These are phyloP conservation scores for Sisymbrium altissimum DNA, from an alignment of 345 rosid species.

Conservation along the genomic window DNA sequence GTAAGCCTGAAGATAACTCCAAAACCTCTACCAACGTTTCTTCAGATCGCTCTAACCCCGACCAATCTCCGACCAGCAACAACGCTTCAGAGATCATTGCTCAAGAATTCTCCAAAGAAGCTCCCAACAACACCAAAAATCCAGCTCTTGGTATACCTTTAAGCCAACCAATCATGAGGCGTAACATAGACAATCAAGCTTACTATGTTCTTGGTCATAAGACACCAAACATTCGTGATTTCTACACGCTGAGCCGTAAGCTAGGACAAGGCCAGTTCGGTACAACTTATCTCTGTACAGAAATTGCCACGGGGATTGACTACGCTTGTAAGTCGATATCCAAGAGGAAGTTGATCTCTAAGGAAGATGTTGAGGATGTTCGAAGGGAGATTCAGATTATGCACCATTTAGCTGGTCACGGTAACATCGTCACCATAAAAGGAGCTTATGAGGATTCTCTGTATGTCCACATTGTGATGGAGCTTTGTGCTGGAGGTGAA, in stretches of 20 bases:
- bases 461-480: slow-evolving; percentile 94
- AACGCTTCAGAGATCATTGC: slow-evolving; percentile 12
- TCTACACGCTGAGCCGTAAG: slow-evolving; percentile 73
- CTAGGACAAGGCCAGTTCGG: slow-evolving; percentile 99
- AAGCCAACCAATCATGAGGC: slow-evolving; percentile 52
- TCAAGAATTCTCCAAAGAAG: slow-evolving; percentile 38
- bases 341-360: slow-evolving; percentile 92
- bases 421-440: slow-evolving; percentile 84
- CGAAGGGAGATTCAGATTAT: slow-evolving; percentile 97
- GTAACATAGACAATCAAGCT: slow-evolving; percentile 62
- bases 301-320: slow-evolving; percentile 51
- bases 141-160: slow-evolving; percentile 39
- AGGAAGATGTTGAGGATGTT: slow-evolving; percentile 94
- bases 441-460: slow-evolving; percentile 91
- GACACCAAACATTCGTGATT: slow-evolving; percentile 81
- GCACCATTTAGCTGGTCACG: slow-evolving; percentile 98
- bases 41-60: slow-evolving; percentile 37
- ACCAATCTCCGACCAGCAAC: slow-evolving; percentile 38
- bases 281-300: slow-evolving; percentile 81
- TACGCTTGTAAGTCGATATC: slow-evolving; percentile 97
- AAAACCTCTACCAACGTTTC: slow-evolving; percentile 27
- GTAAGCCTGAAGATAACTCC: slow-evolving; percentile 60
- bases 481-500: slow-evolving; percentile 95
- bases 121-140: slow-evolving; percentile 6
- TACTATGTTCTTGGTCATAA: slow-evolving; percentile 85